phyloP scores from a whole-genome alignment of 768 basidiomycete species.

The Boletus bicolor region DNA sequence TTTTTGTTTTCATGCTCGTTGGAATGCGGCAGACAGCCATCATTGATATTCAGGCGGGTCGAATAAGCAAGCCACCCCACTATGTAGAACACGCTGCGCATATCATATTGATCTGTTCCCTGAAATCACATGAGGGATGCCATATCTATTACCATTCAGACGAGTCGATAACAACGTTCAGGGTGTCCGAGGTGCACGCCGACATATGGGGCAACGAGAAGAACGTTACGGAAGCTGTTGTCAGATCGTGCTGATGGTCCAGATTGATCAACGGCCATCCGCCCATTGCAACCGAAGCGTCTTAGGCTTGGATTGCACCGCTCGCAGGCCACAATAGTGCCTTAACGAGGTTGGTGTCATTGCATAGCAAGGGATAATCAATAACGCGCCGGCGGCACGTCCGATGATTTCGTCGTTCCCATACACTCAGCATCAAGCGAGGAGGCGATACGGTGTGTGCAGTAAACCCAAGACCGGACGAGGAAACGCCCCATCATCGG shows the following conservation, averaged over 20 bases:
- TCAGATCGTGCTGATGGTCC: background rate
- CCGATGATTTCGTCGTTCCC: background rate
- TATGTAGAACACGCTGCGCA: background rate
- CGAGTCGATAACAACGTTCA: background rate
- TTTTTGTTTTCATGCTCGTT: background rate
- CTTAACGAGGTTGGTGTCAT: background rate
- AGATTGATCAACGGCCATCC: background rate
- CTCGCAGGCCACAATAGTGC: background rate
- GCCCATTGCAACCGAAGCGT: too few species aligned
- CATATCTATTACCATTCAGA: background rate
- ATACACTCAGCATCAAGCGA: background rate
- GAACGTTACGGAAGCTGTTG: conserved; percentile 1
- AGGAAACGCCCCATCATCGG: background rate
- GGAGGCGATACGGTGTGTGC: background rate
- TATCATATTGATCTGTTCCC: background rate
- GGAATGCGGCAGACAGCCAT: background rate
- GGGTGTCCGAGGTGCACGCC: conserved; percentile 5
- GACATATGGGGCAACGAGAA: background rate
- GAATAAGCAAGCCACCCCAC: background rate
- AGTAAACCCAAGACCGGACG: background rate
- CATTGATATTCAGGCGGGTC: background rate
- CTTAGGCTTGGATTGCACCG: background rate
- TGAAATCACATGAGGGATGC: background rate
- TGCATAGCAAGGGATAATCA: background rate
- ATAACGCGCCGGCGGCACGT: background rate